Percentiles rank a stretch among this genome's conserved stretches.
Conservation (phyloP, 495 filamentous ascomycete genomes). For the Stereocaulon alpinum region DNA sequence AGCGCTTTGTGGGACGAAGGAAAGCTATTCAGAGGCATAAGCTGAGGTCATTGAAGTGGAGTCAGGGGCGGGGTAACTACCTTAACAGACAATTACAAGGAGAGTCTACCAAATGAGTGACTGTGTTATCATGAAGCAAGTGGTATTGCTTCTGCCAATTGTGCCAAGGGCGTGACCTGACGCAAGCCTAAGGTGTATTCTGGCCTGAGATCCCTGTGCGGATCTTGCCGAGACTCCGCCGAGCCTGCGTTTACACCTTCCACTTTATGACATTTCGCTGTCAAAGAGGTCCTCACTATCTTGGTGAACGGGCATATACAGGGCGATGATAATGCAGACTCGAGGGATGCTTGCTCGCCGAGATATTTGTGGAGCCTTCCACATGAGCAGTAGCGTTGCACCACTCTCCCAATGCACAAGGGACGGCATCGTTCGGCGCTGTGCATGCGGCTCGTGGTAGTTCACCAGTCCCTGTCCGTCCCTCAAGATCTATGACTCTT, state of each 20-base stretch:
- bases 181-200: not conserved
- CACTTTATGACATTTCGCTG: not conserved
- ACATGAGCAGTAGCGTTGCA: not conserved
- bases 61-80: not conserved
- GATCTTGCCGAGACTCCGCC: not conserved
- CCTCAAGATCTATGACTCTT: not conserved
- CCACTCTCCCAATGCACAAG: not conserved
- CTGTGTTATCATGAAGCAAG: not conserved
- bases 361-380: not conserved
- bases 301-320: too few species aligned
- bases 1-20: not conserved
- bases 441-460: not conserved
- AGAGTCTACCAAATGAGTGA: not conserved
- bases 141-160: slow-evolving; percentile 3
- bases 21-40: not conserved
- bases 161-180: not conserved
- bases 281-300: not conserved
- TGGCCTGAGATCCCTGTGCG: not conserved
- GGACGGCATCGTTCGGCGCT: not conserved
- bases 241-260: not conserved
- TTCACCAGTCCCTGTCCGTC: not conserved
- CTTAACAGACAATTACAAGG: not conserved
- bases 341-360: not conserved
- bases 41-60: not conserved
- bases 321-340: not conserved